Conservation (phyloP, 345 rosid genomes). For the Eucalyptus microcorys region DNA sequence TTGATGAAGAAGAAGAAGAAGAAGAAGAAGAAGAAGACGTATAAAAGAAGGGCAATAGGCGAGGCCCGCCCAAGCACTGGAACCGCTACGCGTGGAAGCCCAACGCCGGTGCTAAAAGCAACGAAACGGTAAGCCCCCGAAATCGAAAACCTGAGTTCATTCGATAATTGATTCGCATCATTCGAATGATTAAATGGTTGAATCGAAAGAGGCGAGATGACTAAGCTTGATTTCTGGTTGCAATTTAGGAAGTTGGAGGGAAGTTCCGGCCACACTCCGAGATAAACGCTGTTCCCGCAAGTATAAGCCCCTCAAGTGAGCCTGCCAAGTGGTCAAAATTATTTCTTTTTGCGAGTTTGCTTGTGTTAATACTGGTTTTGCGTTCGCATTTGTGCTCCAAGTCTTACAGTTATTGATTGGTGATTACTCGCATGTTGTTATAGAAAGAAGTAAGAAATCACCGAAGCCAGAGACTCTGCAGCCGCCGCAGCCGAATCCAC, state of each 20-base stretch:
- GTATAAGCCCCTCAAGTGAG: slow-evolving; percentile 53
- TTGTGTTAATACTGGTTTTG: neutral
- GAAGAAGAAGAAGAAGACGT: neutral
- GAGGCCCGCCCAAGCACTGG: slow-evolving; percentile 82
- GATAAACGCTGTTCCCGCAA: slow-evolving; percentile 83
- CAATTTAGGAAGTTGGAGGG: slow-evolving; percentile 53
- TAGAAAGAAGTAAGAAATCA: slow-evolving; percentile 26
- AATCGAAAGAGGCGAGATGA: neutral
- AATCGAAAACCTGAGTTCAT: too few relatives aligned
- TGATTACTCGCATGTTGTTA: neutral
- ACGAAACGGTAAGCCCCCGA: slow-evolving; percentile 24
- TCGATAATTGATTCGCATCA: too few relatives aligned
- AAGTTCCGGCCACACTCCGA: slow-evolving; percentile 52
- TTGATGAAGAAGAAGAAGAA: too few relatives aligned
- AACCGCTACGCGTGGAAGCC: slow-evolving; percentile 84
- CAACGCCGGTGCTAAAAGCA: slow-evolving; percentile 66
- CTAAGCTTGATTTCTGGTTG: neutral
- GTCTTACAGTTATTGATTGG: neutral
- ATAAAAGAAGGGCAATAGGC: slow-evolving; percentile 35
- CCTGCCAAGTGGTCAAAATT: slow-evolving; percentile 68
- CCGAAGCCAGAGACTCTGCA: neutral
- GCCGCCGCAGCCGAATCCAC: neutral
- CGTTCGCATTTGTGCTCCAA: neutral
- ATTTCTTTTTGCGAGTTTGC: neutral
- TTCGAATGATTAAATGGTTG: too few relatives aligned